phyloP scores from a whole-genome alignment of 1,284 basidiomycete genomes.

The Laetiporus sulphureus region DNA sequence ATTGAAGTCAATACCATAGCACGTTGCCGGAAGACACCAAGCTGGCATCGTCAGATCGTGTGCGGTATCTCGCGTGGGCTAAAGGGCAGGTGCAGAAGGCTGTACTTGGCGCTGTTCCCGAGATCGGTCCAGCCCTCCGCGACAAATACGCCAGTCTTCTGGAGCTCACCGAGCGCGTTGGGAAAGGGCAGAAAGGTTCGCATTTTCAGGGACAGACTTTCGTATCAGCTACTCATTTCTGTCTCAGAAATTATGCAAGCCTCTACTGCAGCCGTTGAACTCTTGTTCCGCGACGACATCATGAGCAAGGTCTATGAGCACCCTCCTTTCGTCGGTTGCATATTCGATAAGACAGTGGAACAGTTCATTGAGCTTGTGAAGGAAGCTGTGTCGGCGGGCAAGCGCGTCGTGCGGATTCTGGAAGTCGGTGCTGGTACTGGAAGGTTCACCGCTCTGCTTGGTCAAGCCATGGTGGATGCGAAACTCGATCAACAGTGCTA shows the following conservation, averaged over 20 bases:
- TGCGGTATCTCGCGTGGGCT: slow-evolving; percentile 4
- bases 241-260: slow-evolving; percentile 1
- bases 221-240: too few species aligned
- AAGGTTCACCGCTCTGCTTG: slow-evolving; percentile 15
- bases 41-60: slow-evolving; percentile 3
- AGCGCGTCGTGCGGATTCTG: slow-evolving; percentile 17
- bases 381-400: slow-evolving; percentile 13
- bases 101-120: not conserved
- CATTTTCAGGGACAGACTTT: too few species aligned
- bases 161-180: slow-evolving; percentile 14
- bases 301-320: slow-evolving; percentile 17
- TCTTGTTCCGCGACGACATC: slow-evolving; percentile 18
- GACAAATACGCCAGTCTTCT: slow-evolving; percentile 8
- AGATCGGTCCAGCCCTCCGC: not conserved
- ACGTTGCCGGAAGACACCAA: slow-evolving; percentile 3
- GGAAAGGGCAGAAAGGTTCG: slow-evolving; percentile 11
- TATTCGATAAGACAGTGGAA: slow-evolving; percentile 12
- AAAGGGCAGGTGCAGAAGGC: not conserved
- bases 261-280: slow-evolving; percentile 11
- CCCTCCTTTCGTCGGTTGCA: slow-evolving; percentile 12
- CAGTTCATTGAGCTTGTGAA: slow-evolving; percentile 10
- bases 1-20: not conserved
- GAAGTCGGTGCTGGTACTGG: slow-evolving; percentile 21
- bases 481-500: slow-evolving; percentile 9
- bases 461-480: slow-evolving; percentile 14